Conservation (phyloP, 768 basidiomycete genomes). For the Hericium coralloides region DNA sequence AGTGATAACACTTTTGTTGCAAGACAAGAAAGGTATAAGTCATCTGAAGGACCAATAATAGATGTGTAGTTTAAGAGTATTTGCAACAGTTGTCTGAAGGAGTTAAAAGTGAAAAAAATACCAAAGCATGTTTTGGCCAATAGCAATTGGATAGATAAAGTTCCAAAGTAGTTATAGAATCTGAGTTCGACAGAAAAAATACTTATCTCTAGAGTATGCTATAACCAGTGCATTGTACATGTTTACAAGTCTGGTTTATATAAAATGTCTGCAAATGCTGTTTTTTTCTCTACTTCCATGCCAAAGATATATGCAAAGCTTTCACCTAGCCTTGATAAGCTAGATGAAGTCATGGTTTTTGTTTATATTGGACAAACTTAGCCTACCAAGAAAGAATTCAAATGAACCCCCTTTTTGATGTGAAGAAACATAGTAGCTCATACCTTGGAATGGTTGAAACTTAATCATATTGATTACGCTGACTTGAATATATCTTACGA, state of each 20-base stretch:
- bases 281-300: conserved; percentile 10
- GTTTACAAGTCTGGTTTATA: conserved; percentile 21
- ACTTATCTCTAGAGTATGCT: conserved; percentile 19
- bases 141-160: conserved; percentile 27
- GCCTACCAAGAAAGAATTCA: no score
- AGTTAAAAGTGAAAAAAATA: conserved; percentile 4
- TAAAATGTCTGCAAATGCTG: conserved; percentile 11
- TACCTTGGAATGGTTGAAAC: no score
- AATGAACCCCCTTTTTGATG: no score
- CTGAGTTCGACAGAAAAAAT: conserved; percentile 25
- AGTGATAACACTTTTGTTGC: background rate
- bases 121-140: conserved; percentile 24
- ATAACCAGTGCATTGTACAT: conserved; percentile 23
- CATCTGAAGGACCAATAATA: background rate
- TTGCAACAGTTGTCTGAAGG: no score
- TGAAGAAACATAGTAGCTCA: no score
- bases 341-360: no score
- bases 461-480: conserved; percentile 6
- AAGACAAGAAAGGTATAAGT: background rate
- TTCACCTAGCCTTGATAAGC: no score
- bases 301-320: conserved; percentile 4
- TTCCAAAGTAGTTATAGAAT: conserved; percentile 20
- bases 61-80: background rate
- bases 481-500: conserved; percentile 6
- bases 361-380: no score